Conservation (phyloP, 2,329 filamentous ascomycete genomes). For the Xylariaceae sp. region DNA sequence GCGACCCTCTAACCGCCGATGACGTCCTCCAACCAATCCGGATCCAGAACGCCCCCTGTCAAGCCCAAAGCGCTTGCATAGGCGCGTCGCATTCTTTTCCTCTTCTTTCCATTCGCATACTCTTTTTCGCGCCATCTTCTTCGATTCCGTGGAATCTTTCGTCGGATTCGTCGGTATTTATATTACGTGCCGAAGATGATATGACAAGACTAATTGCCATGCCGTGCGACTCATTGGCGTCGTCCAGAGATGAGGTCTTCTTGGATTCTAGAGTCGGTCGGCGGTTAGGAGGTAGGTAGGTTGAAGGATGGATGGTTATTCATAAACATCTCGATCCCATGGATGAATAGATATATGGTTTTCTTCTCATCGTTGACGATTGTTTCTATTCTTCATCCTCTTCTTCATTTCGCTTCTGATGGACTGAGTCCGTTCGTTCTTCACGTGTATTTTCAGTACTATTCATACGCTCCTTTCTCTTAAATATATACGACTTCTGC, state of each 20-base stretch:
- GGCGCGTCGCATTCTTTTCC: no score
- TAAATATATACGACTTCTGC: background rate
- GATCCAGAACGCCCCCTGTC: no score
- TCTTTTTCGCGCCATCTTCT: no score
- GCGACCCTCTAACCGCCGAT: no score
- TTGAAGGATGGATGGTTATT: background rate
- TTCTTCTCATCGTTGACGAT: background rate
- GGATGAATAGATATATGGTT: no score
- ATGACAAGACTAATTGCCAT: background rate
- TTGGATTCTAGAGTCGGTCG: background rate
- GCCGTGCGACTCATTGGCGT: background rate
- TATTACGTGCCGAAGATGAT: background rate
- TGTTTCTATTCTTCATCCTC: no score
- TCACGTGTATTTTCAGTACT: conserved; percentile 11
- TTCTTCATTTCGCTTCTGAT: background rate
- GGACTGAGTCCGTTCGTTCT: conserved; percentile 13
- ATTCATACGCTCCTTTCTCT: conserved; percentile 15
- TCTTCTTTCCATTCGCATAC: no score
- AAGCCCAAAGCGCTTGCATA: no score
- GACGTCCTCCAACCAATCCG: no score
- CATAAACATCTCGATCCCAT: background rate
- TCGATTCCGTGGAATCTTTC: no score
- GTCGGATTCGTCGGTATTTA: no score
- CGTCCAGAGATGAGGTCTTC: background rate
- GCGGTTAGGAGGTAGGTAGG: background rate